Conservation (phyloP, 208 protist species). For the Trypanosoma scelopori region DNA sequence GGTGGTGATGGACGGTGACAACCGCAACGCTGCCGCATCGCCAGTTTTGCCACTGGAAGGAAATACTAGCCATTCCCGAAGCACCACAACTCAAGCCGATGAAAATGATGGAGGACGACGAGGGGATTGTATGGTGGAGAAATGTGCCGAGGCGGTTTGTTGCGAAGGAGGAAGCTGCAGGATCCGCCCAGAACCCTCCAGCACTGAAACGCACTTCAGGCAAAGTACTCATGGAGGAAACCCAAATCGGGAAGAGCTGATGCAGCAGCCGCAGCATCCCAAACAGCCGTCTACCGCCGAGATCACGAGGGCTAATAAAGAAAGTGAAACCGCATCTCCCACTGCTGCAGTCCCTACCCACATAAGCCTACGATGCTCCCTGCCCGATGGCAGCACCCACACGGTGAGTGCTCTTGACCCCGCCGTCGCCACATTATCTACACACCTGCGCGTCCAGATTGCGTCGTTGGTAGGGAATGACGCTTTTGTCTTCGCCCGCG, state of each 20-base stretch:
- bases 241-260: neutral
- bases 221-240: neutral
- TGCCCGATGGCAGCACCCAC: constrained; percentile 53
- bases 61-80: neutral
- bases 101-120: neutral
- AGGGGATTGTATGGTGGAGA: neutral
- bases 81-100: too few species aligned
- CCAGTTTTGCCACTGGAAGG: neutral
- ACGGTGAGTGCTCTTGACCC: constrained; percentile 38
- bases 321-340: neutral
- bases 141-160: neutral
- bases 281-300: neutral
- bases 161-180: neutral
- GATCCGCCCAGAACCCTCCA: neutral
- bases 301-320: neutral
- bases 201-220: neutral
- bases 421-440: constrained; percentile 36
- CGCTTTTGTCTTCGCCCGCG: constrained; percentile 54
- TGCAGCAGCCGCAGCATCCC: neutral
- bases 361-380: constrained; percentile 60
- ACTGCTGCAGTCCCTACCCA: neutral
- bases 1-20: neutral
- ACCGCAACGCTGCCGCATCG: neutral
- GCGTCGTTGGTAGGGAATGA: constrained; percentile 28
- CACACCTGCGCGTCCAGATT: constrained; percentile 47